phyloP scores from a whole-genome alignment of 1,284 basidiomycete genomes.

The Apiotrichum mycotoxinovorans region DNA sequence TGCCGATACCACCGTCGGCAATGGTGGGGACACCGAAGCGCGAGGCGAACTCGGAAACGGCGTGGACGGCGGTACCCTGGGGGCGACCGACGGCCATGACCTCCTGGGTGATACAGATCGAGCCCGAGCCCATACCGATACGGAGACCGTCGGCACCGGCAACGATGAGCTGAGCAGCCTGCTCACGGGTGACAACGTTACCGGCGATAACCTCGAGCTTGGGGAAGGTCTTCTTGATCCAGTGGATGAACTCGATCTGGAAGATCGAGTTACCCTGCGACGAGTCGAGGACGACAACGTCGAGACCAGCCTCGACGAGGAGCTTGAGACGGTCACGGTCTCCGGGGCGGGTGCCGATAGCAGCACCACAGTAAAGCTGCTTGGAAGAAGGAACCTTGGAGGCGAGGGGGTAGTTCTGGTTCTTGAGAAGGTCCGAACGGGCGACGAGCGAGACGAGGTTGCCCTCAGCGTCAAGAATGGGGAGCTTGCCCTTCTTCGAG shows the following conservation, averaged over 20 bases:
- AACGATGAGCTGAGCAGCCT: slow-evolving; percentile 88
- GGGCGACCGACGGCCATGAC: slow-evolving; percentile 99
- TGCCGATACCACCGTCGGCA: slow-evolving; percentile 94
- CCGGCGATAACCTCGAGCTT: slow-evolving; percentile 90
- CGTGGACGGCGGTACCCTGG: slow-evolving; percentile 93
- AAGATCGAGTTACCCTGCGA: slow-evolving; percentile 94
- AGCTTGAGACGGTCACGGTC: slow-evolving; percentile 81
- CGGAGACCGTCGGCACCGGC: slow-evolving; percentile 93
- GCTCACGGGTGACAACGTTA: slow-evolving; percentile 96
- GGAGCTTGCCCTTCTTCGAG: slow-evolving; percentile 97
- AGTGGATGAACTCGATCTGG: slow-evolving; percentile 92
- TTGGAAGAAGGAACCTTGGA: slow-evolving; percentile 89
- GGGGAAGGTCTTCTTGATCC: slow-evolving; percentile 85
- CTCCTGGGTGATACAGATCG: slow-evolving; percentile 99
- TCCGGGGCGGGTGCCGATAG: slow-evolving; percentile 86
- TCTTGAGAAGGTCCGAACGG: slow-evolving; percentile 95
- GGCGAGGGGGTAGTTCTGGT: slow-evolving; percentile 93
- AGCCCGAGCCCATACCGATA: slow-evolving; percentile 96
- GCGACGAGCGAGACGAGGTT: slow-evolving; percentile 82
- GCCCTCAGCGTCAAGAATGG: slow-evolving; percentile 73
- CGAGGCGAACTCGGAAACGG: slow-evolving; percentile 87
- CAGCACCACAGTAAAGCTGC: slow-evolving; percentile 96
- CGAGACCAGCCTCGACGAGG: slow-evolving; percentile 89
- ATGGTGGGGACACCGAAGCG: slow-evolving; percentile 92
- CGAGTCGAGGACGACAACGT: slow-evolving; percentile 93